A percentile compares a stretch with the other conserved stretches of the same genome.
phyloP scores from a whole-genome alignment of 305 asterid species.

The Fraxinus velutina region DNA sequence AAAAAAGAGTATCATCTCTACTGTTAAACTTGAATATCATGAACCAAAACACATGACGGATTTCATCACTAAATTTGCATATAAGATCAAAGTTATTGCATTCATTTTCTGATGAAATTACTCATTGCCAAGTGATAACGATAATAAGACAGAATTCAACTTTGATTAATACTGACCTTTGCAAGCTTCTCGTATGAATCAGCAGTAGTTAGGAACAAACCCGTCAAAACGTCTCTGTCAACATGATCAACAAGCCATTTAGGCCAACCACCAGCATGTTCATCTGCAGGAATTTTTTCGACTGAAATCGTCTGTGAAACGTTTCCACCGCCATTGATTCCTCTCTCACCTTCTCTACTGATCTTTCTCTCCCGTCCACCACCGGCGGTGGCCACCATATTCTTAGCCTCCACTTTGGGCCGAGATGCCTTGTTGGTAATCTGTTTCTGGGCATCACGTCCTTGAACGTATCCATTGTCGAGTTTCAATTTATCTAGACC shows the following conservation, averaged over 20 bases:
- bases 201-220: slow-evolving; percentile 55
- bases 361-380: not conserved
- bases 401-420: slow-evolving; percentile 12
- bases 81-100: not conserved
- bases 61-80: not conserved
- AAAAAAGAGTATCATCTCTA: not conserved
- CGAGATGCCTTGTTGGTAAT: slow-evolving; percentile 17
- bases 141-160: not conserved
- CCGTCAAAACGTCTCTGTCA: slow-evolving; percentile 43
- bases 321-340: slow-evolving; percentile 7
- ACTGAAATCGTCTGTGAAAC: not conserved
- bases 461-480: slow-evolving; percentile 30
- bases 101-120: not conserved
- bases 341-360: slow-evolving; percentile 24
- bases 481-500: slow-evolving; percentile 40
- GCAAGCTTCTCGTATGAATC: slow-evolving; percentile 20
- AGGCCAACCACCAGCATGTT: slow-evolving; percentile 65
- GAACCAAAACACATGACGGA: not conserved
- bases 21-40: not conserved
- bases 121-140: not conserved
- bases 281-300: slow-evolving; percentile 47
- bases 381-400: not conserved
- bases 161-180: not conserved
- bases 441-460: not conserved
- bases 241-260: slow-evolving; percentile 67